A percentile compares a stretch with the other conserved stretches of the same genome.
phyloP scores from a whole-genome alignment of 2,329 filamentous ascomycete genomes.

The Aspergillus novoparasiticus region DNA sequence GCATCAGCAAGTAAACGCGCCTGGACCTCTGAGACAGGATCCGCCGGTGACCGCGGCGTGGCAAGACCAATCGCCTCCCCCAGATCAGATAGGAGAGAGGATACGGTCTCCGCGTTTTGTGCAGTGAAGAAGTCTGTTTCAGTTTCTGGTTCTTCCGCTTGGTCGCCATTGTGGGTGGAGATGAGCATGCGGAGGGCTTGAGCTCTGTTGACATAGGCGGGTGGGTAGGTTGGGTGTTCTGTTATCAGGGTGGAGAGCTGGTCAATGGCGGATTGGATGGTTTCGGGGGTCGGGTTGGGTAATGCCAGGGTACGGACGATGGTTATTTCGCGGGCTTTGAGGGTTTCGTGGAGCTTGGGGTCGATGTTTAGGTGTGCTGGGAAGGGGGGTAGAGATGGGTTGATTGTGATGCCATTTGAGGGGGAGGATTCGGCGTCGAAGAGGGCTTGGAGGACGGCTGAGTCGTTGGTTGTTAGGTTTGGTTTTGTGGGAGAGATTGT shows the following conservation, averaged over 20 bases:
- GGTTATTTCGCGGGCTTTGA: slow-evolving; percentile 43
- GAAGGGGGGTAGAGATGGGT: slow-evolving; percentile 42
- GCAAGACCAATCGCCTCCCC: slow-evolving; percentile 49
- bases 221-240: slow-evolving; percentile 52
- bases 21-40: slow-evolving; percentile 50
- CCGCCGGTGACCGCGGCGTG: slow-evolving; percentile 42
- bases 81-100: slow-evolving; percentile 40
- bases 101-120: slow-evolving; percentile 20
- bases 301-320: slow-evolving; percentile 44
- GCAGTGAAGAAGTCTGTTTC: slow-evolving; percentile 29
- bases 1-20: slow-evolving; percentile 56
- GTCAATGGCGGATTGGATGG: slow-evolving; percentile 36
- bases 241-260: slow-evolving; percentile 48
- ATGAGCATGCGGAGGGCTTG: slow-evolving; percentile 49
- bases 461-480: slow-evolving; percentile 46
- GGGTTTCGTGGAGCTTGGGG: slow-evolving; percentile 33
- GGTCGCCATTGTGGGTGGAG: slow-evolving; percentile 15
- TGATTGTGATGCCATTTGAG: slow-evolving; percentile 41
- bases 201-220: slow-evolving; percentile 59
- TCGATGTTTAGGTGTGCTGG: slow-evolving; percentile 41
- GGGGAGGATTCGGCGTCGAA: slow-evolving; percentile 50
- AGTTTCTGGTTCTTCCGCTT: slow-evolving; percentile 13
- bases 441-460: slow-evolving; percentile 49
- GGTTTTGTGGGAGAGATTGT: slow-evolving; percentile 26
- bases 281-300: slow-evolving; percentile 22